A percentile compares a stretch with the other conserved stretches of the same genome.
These are phyloP conservation scores for Colletotrichum sp. DNA, from an alignment of 2,329 filamentous ascomycete species.

Conservation along the genomic window DNA sequence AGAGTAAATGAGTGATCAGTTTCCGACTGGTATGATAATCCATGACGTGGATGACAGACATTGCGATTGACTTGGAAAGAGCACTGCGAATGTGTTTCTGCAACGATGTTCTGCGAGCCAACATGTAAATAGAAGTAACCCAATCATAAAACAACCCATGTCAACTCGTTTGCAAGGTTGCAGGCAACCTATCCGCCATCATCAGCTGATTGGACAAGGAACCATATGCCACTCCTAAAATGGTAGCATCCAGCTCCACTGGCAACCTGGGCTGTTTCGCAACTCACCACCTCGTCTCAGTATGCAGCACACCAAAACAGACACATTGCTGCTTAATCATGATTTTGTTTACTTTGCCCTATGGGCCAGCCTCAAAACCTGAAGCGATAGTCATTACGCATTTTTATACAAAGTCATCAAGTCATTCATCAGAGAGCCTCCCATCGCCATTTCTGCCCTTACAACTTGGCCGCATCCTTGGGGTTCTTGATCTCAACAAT, in stretches of 20 bases:
- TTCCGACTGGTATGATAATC: background rate
- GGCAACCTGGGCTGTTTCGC: background rate
- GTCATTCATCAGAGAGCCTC: background rate
- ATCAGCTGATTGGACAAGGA: background rate
- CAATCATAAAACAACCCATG: background rate
- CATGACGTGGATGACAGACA: background rate
- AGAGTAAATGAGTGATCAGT: background rate
- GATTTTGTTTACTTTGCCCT: background rate
- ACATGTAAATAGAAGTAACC: background rate
- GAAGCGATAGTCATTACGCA: slow-evolving; percentile 1
- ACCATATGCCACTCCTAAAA: background rate
- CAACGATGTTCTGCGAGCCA: background rate
- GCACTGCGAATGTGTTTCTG: background rate
- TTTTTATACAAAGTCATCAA: slow-evolving; percentile 12
- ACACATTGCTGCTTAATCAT: background rate
- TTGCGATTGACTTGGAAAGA: background rate
- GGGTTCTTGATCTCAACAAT: slow-evolving; percentile 57
- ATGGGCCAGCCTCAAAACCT: background rate
- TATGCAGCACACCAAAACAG: background rate
- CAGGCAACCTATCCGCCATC: background rate
- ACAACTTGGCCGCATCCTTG: slow-evolving; percentile 19
- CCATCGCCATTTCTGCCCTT: background rate
- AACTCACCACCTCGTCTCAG: background rate
- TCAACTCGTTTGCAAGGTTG: background rate
- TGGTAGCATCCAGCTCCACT: background rate